Conservation (phyloP, 2,329 filamentous ascomycete genomes). For the Zymoseptoria crescenta region DNA sequence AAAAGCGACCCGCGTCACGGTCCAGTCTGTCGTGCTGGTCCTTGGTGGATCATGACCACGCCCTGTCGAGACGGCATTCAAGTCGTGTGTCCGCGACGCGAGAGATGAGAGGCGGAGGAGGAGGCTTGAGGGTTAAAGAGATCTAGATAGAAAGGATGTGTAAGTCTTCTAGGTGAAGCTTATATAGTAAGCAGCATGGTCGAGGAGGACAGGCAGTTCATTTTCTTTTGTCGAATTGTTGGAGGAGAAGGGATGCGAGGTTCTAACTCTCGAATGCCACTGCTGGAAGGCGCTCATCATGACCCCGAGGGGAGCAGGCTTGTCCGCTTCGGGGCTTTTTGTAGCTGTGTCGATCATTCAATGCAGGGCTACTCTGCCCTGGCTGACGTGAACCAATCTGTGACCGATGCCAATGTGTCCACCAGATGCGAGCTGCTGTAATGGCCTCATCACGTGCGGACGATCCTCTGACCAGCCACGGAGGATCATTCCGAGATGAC, state of each 20-base stretch:
- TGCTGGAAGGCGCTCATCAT: not conserved
- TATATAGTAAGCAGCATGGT: no score
- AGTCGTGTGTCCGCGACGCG: no score
- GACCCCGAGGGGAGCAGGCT: not conserved
- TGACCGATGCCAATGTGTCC: not conserved
- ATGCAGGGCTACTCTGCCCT: not conserved
- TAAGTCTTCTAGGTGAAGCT: no score
- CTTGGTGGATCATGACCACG: no score
- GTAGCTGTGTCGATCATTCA: not conserved
- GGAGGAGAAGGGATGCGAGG: not conserved
- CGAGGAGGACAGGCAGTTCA: not conserved
- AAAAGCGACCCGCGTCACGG: no score
- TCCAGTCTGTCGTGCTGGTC: no score
- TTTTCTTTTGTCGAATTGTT: not conserved
- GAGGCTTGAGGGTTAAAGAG: no score
- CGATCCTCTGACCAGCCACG: no score
- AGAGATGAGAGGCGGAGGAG: no score
- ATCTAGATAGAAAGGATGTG: no score
- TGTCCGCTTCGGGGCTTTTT: not conserved
- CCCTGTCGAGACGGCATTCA: no score
- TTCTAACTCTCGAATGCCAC: not conserved
- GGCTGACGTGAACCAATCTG: not conserved
- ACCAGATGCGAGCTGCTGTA: not conserved
- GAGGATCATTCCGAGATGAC: no score
- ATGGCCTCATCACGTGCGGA: not conserved